phyloP scores from a whole-genome alignment of 768 basidiomycete species.

The Lentinus tigrinus region DNA sequence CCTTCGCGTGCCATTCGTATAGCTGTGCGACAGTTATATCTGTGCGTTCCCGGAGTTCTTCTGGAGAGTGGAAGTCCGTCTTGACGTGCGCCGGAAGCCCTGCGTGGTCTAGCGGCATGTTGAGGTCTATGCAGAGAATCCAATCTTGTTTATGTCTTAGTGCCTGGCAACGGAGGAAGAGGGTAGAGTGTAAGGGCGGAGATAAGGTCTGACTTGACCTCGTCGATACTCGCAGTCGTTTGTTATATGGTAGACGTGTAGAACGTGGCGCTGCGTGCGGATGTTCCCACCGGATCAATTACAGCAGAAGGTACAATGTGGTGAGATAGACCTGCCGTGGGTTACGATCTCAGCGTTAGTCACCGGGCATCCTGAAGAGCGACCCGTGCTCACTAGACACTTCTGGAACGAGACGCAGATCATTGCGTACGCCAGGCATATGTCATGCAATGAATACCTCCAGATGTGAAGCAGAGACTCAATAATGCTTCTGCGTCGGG shows the following conservation, averaged over 20 bases:
- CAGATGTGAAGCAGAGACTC: too few species aligned
- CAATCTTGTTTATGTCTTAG: background rate
- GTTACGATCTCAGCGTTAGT: background rate
- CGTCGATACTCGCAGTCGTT: background rate
- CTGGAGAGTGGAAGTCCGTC: constrained; percentile 4
- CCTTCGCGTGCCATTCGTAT: constrained; percentile 33
- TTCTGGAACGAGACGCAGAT: too few species aligned
- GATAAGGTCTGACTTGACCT: background rate
- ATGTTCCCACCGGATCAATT: constrained; percentile 3
- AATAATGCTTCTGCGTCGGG: too few species aligned
- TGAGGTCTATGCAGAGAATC: background rate
- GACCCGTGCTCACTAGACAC: too few species aligned
- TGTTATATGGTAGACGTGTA: background rate
- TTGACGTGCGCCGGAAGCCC: constrained; percentile 8
- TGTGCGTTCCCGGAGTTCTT: background rate
- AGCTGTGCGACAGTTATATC: constrained; percentile 31
- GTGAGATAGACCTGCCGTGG: background rate
- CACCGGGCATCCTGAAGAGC: background rate
- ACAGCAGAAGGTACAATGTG: too few species aligned
- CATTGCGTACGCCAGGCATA: too few species aligned
- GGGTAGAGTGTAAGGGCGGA: background rate
- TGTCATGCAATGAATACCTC: too few species aligned
- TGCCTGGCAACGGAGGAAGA: background rate
- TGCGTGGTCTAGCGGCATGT: constrained; percentile 8
- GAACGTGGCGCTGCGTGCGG: background rate